Evolutionary conservation across 2,329 filamentous ascomycete genomes (phyloP).

Genomic region (Macrophomina phaseolina): DNA sequence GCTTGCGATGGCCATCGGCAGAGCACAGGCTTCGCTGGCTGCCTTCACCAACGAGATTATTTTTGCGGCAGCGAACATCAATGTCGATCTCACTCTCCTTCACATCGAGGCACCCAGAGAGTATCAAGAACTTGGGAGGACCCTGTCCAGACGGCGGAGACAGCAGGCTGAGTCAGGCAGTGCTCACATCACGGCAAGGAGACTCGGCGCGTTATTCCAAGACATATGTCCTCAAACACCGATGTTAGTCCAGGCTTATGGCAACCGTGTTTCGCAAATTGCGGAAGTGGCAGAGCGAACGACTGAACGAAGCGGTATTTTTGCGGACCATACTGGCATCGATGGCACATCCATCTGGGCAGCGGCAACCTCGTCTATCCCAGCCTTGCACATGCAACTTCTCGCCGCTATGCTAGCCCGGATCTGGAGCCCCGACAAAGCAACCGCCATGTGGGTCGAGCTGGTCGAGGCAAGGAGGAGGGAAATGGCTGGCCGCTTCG

Average conservation of each 20-base stretch:
- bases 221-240: conserved; percentile 41
- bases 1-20: conserved; percentile 10
- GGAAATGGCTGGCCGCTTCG: conserved; percentile 3
- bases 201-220: conserved; percentile 50
- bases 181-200: conserved; percentile 46
- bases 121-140: conserved; percentile 39
- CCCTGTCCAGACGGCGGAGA: conserved; percentile 39
- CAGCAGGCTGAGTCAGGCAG: conserved; percentile 47
- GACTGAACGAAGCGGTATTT: conserved; percentile 12
- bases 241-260: conserved; percentile 44
- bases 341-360: conserved; percentile 48
- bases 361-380: conserved; percentile 42
- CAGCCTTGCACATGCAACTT: conserved; percentile 39
- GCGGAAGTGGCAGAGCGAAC: neutral
- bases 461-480: conserved; percentile 34
- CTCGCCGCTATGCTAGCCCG: conserved; percentile 47
- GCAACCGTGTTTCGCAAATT: conserved; percentile 42
- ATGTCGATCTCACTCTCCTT: conserved; percentile 52
- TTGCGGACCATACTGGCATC: conserved; percentile 34
- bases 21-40: conserved; percentile 20
- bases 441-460: conserved; percentile 45
- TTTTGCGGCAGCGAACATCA: conserved; percentile 37
- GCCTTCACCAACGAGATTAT: conserved; percentile 31
- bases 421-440: conserved; percentile 37
- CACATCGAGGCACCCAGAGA: conserved; percentile 50